Conservation (phyloP, 768 basidiomycete genomes). For the Ephemerocybe angulata region DNA sequence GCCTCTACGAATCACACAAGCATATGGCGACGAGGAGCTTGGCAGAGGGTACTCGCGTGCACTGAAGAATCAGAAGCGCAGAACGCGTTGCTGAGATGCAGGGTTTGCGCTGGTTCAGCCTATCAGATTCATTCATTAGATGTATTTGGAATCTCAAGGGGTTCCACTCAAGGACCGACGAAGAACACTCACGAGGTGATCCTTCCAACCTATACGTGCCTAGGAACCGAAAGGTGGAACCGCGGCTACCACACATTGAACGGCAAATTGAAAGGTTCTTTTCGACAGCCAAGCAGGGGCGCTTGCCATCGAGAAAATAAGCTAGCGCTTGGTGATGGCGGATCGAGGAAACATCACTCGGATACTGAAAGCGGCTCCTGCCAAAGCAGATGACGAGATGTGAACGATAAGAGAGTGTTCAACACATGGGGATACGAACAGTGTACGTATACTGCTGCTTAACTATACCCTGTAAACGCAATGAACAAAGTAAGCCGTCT, state of each 20-base stretch:
- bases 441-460: too few relatives aligned
- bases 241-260: not conserved
- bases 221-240: not conserved
- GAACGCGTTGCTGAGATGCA: not conserved
- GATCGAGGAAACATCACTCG: too few relatives aligned
- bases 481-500: not conserved
- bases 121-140: not conserved
- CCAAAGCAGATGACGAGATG: too few relatives aligned
- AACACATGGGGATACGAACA: not conserved
- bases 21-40: conserved; percentile 1
- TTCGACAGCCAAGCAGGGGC: conserved; percentile 1
- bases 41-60: not conserved
- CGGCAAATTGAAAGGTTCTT: not conserved
- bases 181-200: not conserved
- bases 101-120: not conserved
- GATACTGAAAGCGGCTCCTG: too few relatives aligned
- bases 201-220: not conserved
- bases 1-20: not conserved
- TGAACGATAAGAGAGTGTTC: too few relatives aligned
- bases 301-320: not conserved
- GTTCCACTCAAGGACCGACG: not conserved
- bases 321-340: not conserved
- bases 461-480: too few relatives aligned
- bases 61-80: not conserved
- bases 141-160: not conserved